Conservation (phyloP, 192 early-diverging fungal genomes). For the Paraglomus occultum region DNA sequence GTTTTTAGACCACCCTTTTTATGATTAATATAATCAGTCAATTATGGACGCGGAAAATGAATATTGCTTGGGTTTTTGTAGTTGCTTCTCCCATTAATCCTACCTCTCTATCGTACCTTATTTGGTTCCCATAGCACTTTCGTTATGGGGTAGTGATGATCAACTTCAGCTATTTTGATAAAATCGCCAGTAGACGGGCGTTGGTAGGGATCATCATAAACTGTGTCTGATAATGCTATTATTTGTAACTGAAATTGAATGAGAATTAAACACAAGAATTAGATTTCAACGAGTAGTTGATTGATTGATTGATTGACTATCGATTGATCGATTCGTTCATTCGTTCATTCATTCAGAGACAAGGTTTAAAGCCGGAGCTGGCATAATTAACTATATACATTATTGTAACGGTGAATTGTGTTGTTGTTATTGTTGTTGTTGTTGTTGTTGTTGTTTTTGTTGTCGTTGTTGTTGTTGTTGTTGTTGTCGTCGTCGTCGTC, state of each 20-base stretch:
- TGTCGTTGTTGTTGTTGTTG: too few relatives aligned
- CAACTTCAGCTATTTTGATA: constrained; percentile 68
- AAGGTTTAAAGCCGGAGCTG: background rate
- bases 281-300: background rate
- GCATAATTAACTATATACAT: background rate
- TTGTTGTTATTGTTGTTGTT: background rate
- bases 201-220: constrained; percentile 39
- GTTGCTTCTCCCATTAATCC: background rate
- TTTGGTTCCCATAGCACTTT: constrained; percentile 87
- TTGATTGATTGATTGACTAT: too few relatives aligned
- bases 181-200: constrained; percentile 59
- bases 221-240: constrained; percentile 55
- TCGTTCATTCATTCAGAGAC: too few relatives aligned
- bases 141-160: constrained; percentile 86
- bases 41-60: background rate
- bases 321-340: too few relatives aligned
- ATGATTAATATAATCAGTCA: constrained; percentile 1
- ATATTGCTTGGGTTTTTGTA: background rate
- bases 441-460: too few relatives aligned
- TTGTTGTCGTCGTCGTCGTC: too few relatives aligned
- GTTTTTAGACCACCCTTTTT: constrained; percentile 34
- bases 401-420: background rate
- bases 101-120: constrained; percentile 44
- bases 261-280: background rate
- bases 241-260: constrained; percentile 54